These are phyloP conservation scores for Pleurotus cornucopiae DNA, from an alignment of 768 basidiomycete genomes.

Conservation along the genomic window DNA sequence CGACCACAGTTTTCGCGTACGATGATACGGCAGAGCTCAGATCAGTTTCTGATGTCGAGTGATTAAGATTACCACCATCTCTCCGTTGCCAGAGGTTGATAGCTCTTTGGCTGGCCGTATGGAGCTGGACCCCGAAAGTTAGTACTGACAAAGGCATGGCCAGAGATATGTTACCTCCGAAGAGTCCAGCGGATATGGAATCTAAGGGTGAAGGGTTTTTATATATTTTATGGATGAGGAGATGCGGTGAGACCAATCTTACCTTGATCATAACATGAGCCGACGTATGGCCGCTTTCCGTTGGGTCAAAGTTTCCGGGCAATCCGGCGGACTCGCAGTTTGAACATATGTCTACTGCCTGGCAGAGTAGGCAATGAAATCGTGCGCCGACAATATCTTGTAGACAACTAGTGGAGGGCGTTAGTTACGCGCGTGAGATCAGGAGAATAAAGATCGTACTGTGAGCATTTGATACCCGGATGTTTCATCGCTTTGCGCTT, in stretches of 20 bases:
- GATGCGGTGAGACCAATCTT: not conserved
- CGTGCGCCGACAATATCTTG: conserved; percentile 89
- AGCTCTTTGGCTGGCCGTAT: conserved; percentile 72
- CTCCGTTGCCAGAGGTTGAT: conserved; percentile 71
- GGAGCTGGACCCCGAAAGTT: conserved; percentile 28
- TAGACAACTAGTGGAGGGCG: conserved; percentile 54
- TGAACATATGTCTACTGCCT: conserved; percentile 78
- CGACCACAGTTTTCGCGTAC: conserved; percentile 66
- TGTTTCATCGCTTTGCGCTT: conserved; percentile 60
- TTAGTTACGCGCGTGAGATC: conserved; percentile 2
- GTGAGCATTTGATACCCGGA: conserved; percentile 78
- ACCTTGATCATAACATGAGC: conserved; percentile 96
- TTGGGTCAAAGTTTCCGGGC: conserved; percentile 75
- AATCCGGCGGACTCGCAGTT: conserved; percentile 86
- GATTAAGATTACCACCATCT: conserved; percentile 62
- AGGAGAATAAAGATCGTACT: conserved; percentile 45
- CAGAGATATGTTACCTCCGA: conserved; percentile 47
- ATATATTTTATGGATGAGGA: not conserved
- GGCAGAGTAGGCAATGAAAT: conserved; percentile 90
- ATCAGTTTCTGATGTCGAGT: conserved; percentile 40
- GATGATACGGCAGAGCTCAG: conserved; percentile 58
- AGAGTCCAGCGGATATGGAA: conserved; percentile 77
- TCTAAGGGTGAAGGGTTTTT: conserved; percentile 40
- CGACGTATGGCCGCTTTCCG: conserved; percentile 74
- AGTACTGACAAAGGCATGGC: not conserved